phyloP scores from a whole-genome alignment of 257 asterid species.

The Paulownia fortunei region DNA sequence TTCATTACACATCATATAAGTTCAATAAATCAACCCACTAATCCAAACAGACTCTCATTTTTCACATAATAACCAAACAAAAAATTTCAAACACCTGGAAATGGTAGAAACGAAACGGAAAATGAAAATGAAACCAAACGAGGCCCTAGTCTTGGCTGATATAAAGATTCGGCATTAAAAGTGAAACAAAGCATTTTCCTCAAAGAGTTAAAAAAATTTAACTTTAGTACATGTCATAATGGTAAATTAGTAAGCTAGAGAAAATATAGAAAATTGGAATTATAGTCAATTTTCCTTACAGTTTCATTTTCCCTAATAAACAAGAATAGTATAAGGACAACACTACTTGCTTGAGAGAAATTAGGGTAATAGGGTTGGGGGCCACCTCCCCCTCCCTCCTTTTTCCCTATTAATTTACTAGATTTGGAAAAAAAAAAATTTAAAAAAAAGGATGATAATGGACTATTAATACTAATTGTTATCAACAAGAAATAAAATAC shows the following conservation, averaged over 20 bases:
- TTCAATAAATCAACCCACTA: not conserved
- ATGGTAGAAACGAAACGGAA: not conserved
- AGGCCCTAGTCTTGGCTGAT: not conserved
- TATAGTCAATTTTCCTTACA: not conserved
- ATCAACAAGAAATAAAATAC: not conserved
- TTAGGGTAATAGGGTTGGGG: not conserved
- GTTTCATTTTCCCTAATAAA: not conserved
- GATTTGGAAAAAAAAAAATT: not conserved
- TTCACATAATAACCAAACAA: not conserved
- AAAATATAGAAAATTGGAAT: not conserved
- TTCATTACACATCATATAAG: not conserved
- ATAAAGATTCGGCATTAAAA: not conserved
- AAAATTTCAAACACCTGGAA: not conserved
- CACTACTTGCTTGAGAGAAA: not conserved
- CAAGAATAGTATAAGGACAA: not conserved
- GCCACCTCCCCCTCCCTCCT: not conserved
- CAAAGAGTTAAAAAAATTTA: not conserved
- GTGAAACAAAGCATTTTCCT: not conserved
- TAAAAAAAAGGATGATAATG: not conserved
- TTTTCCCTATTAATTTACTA: not conserved
- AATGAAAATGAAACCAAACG: not conserved
- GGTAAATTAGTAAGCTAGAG: not conserved
- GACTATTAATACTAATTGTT: not conserved
- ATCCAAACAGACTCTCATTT: not conserved
- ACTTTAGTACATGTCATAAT: not conserved